Percentiles rank a stretch among this genome's conserved stretches.
phyloP scores from a whole-genome alignment of 2,329 filamentous ascomycete species.

The Xylariaceae sp. region DNA sequence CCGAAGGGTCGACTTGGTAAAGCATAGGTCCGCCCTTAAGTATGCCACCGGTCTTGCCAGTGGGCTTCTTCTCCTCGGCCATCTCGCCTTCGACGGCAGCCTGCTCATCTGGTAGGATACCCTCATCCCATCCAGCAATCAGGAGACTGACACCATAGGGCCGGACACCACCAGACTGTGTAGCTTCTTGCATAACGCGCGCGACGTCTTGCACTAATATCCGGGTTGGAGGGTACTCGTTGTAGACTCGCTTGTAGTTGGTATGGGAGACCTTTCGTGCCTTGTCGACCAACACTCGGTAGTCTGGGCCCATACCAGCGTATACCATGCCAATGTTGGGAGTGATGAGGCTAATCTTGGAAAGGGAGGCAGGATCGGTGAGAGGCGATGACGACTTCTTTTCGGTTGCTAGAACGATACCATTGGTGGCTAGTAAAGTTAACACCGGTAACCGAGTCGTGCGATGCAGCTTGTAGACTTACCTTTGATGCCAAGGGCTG shows the following conservation, averaged over 20 bases:
- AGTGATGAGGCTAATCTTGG: slow-evolving; percentile 97
- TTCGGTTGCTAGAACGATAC: slow-evolving; percentile 97
- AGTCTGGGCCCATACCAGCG: slow-evolving; percentile 98
- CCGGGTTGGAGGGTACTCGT: slow-evolving; percentile 98
- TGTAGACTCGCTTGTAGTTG: slow-evolving; percentile 99
- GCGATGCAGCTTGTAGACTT: slow-evolving; percentile 37
- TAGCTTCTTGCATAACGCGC: slow-evolving; percentile 97
- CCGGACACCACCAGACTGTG: slow-evolving; percentile 94
- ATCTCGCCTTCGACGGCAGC: slow-evolving; percentile 64
- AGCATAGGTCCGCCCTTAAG: slow-evolving; percentile 95
- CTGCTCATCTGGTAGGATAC: slow-evolving; percentile 84
- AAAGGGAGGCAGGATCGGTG: slow-evolving; percentile 91
- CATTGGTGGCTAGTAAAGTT: slow-evolving; percentile 80
- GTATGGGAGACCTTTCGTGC: slow-evolving; percentile 98
- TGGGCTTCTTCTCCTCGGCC: slow-evolving; percentile 68
- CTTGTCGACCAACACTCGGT: slow-evolving; percentile 95
- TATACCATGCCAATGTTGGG: slow-evolving; percentile 99
- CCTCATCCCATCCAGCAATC: slow-evolving; percentile 97
- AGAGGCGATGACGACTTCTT: slow-evolving; percentile 99
- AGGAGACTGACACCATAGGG: slow-evolving; percentile 96
- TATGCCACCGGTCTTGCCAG: slow-evolving; percentile 92
- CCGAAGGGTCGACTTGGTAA: slow-evolving; percentile 99
- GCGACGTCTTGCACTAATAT: slow-evolving; percentile 99
- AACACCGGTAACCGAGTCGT: slow-evolving; percentile 12
- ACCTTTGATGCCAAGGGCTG: slow-evolving; percentile 98